These are phyloP conservation scores for Exophiala bonariae DNA, from an alignment of 2,329 filamentous ascomycete species.

Conservation along the genomic window DNA sequence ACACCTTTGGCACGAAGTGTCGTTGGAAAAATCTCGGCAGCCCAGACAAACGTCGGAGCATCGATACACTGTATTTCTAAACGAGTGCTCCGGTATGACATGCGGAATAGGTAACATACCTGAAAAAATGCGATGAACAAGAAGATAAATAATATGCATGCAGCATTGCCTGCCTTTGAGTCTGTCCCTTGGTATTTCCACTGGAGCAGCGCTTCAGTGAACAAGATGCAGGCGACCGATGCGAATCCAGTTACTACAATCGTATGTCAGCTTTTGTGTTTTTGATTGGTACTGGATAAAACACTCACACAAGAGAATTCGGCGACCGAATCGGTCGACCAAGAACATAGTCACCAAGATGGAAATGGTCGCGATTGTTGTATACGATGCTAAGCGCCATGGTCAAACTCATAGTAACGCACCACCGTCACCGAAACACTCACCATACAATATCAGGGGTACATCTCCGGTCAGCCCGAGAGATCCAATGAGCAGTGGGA, in stretches of 20 bases:
- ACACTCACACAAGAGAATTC: conserved; percentile 31
- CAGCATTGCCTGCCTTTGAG: conserved; percentile 35
- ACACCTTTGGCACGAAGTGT: not conserved
- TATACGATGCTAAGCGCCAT: conserved; percentile 31
- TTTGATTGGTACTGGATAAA: not conserved
- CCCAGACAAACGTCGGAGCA: not conserved
- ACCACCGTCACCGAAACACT: not conserved
- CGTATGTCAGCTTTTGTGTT: not conserved
- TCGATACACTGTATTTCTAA: not conserved
- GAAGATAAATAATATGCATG: conserved; percentile 40
- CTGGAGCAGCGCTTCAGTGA: conserved; percentile 11
- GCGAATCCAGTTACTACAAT: not conserved
- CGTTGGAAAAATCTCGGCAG: not conserved
- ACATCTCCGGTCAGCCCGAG: conserved; percentile 38
- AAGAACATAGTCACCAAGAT: conserved; percentile 70
- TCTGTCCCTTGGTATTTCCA: conserved; percentile 32
- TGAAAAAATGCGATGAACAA: conserved; percentile 32
- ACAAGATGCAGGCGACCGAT: not conserved
- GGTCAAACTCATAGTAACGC: not conserved
- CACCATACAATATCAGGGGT: conserved; percentile 42
- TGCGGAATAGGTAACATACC: not conserved
- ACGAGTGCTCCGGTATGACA: no score
- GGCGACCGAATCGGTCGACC: conserved; percentile 65
- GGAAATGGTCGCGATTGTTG: conserved; percentile 45
- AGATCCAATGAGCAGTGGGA: conserved; percentile 36